Evolutionary conservation across 1,284 basidiomycete genomes (phyloP), one percentile per base, ranked within the genome.

Genomic region (Cerrena zonata): DNA sequence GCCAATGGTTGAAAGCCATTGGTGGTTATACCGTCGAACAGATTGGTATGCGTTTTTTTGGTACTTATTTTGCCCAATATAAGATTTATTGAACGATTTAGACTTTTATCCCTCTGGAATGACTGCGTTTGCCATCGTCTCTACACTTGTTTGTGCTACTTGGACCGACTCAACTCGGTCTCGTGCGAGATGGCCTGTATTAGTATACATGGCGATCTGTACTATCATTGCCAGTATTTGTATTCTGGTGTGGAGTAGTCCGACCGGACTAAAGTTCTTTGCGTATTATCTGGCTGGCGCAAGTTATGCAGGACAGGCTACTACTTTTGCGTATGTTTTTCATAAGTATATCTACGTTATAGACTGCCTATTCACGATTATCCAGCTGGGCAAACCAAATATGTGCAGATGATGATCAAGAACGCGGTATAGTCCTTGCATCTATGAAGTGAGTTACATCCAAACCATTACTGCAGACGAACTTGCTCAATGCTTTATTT

Each of bases 301-400:
- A 25, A 77, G 81, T 18, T 86, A 79, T 60, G 72, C 83, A 5
- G 81, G 83, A 19, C 84, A 85, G 61, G 84, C 82, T 12, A 82
- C 80, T 11, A 86, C 82, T 4, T 84, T 85, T 60, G 80, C 80
- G 76, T 82, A 57, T 52, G 78, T 71, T n/a, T 27, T 49, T 47
- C 18, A 12, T 19, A 50, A 40, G 43, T 21, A 38, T 50, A 21
- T 34, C 15, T 7, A 34, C 15, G 7, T 34, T 15, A 34, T 34
- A 15, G 26, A 24, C 12, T 41, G 2, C 13, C 10, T 40, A 12
- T 22, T 27, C 15, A 26, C 23, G 24, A 22, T 45, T 10, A 19
- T 22, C 22, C 48, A 71, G 80, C n/a, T 83, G 84, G 83, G 81
- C 81, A 26, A 86, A 86, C 61, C 80, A 84, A 61, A 81, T 84